Evolutionary conservation across 2,329 filamentous ascomycete species (phyloP).

Genomic region (Apiospora hydei): DNA sequence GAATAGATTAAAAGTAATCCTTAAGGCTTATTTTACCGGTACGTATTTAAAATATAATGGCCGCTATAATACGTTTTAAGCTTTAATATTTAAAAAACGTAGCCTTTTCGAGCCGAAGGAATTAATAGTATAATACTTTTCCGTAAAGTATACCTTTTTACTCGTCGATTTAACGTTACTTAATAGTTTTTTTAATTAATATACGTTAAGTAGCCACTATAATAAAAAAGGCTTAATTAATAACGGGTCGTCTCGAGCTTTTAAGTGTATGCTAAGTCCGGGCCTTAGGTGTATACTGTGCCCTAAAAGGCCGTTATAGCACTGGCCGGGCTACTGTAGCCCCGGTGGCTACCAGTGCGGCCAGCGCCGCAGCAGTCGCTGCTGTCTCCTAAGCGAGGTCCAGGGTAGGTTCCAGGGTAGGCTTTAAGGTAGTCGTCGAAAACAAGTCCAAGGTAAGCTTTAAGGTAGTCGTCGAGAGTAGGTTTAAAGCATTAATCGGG

Average conservation of each 20-base stretch:
- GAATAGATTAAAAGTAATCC: neutral
- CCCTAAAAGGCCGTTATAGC: neutral
- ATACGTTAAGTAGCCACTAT: neutral
- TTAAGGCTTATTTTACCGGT: neutral
- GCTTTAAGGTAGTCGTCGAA: no score
- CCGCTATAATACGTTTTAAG: neutral
- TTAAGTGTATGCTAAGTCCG: neutral
- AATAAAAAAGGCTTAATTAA: neutral
- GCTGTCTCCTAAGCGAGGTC: no score
- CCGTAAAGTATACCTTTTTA: neutral
- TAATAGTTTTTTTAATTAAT: neutral
- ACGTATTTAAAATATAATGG: neutral
- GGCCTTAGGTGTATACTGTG: neutral
- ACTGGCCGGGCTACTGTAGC: neutral
- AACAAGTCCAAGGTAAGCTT: no score
- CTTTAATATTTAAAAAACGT: neutral
- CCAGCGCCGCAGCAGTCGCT: no score
- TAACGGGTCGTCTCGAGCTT: neutral
- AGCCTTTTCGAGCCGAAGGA: no score
- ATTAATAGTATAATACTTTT: no score
- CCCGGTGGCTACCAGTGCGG: no score
- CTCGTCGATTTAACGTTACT: neutral
- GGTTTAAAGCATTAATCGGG: no score
- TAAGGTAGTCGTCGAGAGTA: no score
- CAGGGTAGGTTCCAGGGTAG: no score